These are phyloP conservation scores for Wickerhamiella domercqiae DNA, from an alignment of 805 yeast genomes.

Conservation along the genomic window DNA sequence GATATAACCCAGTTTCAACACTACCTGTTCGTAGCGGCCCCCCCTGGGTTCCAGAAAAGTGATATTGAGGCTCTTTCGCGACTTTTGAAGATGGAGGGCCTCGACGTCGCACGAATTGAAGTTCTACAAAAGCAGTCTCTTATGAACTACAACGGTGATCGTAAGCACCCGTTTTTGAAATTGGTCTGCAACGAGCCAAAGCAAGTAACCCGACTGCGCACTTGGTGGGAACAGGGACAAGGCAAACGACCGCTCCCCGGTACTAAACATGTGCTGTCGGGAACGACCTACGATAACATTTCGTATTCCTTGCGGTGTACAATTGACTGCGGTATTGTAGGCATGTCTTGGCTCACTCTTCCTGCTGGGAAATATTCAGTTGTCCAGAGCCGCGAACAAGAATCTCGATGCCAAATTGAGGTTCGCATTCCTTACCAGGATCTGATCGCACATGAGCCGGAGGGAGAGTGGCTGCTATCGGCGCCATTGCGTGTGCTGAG, in stretches of 20 bases:
- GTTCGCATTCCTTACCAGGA: constrained; percentile 52
- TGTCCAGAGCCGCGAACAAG: constrained; percentile 11
- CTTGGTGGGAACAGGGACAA: constrained; percentile 58
- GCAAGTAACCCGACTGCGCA: constrained; percentile 51
- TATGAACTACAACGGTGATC: constrained; percentile 83
- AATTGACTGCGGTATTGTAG: constrained; percentile 79
- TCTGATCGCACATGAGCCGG: constrained; percentile 67
- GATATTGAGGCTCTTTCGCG: constrained; percentile 34
- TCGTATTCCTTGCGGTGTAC: constrained; percentile 73
- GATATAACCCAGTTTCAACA: constrained; percentile 80
- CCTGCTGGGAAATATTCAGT: constrained; percentile 52
- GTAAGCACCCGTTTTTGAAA: constrained; percentile 64
- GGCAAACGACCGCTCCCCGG: constrained; percentile 2
- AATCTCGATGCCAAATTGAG: constrained; percentile 79
- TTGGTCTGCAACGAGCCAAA: constrained; percentile 51
- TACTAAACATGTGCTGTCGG: constrained; percentile 1
- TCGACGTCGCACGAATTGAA: constrained; percentile 33
- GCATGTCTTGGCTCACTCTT: constrained; percentile 94
- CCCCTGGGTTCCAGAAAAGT: constrained; percentile 49
- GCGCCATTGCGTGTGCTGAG: constrained; percentile 90
- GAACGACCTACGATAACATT: constrained; percentile 71
- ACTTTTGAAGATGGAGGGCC: not conserved
- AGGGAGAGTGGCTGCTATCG: constrained; percentile 83
- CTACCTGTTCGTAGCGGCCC: constrained; percentile 85
- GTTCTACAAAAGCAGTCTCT: constrained; percentile 63